Conservation (phyloP, 441 rosid species). For the Hura crepitans region DNA sequence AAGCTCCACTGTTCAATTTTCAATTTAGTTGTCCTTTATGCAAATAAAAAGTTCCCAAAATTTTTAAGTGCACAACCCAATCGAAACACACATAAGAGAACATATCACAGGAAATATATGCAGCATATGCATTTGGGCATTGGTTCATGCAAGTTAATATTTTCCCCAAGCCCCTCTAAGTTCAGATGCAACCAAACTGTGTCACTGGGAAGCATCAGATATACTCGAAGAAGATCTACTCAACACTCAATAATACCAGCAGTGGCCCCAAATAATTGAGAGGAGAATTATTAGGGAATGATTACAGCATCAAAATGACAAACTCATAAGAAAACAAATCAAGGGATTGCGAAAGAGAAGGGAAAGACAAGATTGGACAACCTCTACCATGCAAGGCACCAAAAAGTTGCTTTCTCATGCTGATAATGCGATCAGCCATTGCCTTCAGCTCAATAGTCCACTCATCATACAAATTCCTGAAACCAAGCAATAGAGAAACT, state of each 20-base stretch:
- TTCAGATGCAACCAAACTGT: not conserved
- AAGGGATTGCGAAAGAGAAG: not conserved
- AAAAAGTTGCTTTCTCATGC: slow-evolving; percentile 75
- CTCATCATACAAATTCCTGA: slow-evolving; percentile 64
- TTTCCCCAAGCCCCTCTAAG: not conserved
- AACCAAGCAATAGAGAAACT: slow-evolving; percentile 4
- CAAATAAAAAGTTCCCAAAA: not conserved
- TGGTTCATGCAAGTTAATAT: not conserved
- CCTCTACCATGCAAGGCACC: slow-evolving; percentile 66
- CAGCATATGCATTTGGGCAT: not conserved
- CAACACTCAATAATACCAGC: not conserved
- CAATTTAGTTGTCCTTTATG: not conserved
- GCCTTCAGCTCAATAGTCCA: slow-evolving; percentile 89
- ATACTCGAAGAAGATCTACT: too few relatives aligned
- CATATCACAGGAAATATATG: not conserved
- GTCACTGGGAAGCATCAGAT: not conserved
- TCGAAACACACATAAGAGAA: not conserved
- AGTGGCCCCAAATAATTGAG: not conserved
- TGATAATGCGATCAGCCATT: slow-evolving; percentile 91
- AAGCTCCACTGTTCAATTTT: not conserved
- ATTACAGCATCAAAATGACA: not conserved
- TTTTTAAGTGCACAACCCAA: not conserved
- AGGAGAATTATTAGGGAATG: too few relatives aligned
- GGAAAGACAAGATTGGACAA: slow-evolving; percentile 20
- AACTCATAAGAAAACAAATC: not conserved